Percentiles rank a stretch among this genome's conserved stretches.
These are phyloP conservation scores for Pyrenopolyporus hunteri DNA, from an alignment of 495 filamentous ascomycete species.

Conservation along the genomic window DNA sequence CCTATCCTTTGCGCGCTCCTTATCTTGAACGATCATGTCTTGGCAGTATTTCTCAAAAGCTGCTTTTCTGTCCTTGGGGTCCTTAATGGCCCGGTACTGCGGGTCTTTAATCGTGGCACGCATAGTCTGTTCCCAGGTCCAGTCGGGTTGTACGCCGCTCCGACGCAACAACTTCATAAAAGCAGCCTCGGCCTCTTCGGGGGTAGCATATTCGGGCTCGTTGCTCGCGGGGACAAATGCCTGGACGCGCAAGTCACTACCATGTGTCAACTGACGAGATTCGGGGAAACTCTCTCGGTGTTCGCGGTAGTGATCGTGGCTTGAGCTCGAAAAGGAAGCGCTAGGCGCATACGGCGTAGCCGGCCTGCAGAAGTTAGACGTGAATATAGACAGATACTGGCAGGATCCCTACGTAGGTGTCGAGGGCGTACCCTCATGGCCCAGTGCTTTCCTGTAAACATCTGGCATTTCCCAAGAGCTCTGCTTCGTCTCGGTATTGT, in stretches of 20 bases:
- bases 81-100: constrained; percentile 91
- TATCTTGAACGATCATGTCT: constrained; percentile 90
- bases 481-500: constrained; percentile 86
- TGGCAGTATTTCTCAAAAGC: constrained; percentile 96
- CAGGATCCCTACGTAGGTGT: constrained; percentile 64
- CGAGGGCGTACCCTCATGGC: constrained; percentile 52
- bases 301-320: constrained; percentile 48
- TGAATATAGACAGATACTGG: constrained; percentile 15
- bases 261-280: constrained; percentile 72
- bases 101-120: constrained; percentile 89
- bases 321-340: constrained; percentile 53
- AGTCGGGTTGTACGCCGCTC: constrained; percentile 83
- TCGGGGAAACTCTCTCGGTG: constrained; percentile 62
- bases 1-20: constrained; percentile 93
- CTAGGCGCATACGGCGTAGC: constrained; percentile 69
- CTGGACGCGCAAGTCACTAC: constrained; percentile 67
- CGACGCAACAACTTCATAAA: constrained; percentile 91
- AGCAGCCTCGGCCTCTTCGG: constrained; percentile 91
- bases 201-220: constrained; percentile 82
- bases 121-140: constrained; percentile 91
- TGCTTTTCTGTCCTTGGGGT: constrained; percentile 87
- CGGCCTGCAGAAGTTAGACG: constrained; percentile 46
- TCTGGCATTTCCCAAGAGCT: constrained; percentile 96
- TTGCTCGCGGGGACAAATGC: constrained; percentile 66
- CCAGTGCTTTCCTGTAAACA: constrained; percentile 75